Evolutionary conservation across 805 yeast genomes (phyloP).

Genomic region (Candida nonsorbophila): DNA sequence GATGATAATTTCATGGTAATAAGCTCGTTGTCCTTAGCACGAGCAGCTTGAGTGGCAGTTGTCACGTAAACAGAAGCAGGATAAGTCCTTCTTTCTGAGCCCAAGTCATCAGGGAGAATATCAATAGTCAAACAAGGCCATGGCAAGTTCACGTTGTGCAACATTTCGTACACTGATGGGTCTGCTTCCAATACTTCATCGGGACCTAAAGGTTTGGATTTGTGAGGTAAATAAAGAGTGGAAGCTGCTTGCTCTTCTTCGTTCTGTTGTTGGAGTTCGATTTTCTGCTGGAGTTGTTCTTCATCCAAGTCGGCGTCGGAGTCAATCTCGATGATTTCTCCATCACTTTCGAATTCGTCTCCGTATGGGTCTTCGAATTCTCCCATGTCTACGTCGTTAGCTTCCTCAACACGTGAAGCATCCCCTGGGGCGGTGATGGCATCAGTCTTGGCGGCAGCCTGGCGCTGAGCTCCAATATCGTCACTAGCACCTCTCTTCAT

Average conservation of each 20-base stretch:
- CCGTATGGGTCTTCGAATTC: slow-evolving; percentile 87
- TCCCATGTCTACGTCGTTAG: slow-evolving; percentile 58
- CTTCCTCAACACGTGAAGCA: slow-evolving; percentile 17
- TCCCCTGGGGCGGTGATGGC: slow-evolving; percentile 37
- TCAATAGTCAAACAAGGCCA: slow-evolving; percentile 97
- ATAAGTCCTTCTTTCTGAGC: slow-evolving; percentile 80
- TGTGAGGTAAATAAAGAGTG: slow-evolving; percentile 78
- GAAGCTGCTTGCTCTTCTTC: slow-evolving; percentile 28
- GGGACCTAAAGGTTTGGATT: slow-evolving; percentile 85
- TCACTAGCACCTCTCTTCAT: slow-evolving; percentile 42
- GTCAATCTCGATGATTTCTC: slow-evolving; percentile 79
- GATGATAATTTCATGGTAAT: slow-evolving; percentile 78
- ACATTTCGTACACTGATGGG: slow-evolving; percentile 92
- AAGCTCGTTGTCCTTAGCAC: slow-evolving; percentile 83
- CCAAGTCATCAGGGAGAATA: slow-evolving; percentile 78
- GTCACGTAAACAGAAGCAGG: slow-evolving; percentile 85
- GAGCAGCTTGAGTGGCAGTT: slow-evolving; percentile 91
- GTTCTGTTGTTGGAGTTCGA: slow-evolving; percentile 24
- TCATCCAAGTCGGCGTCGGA: slow-evolving; percentile 34
- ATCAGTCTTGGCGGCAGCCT: slow-evolving; percentile 30
- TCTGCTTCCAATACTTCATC: slow-evolving; percentile 96
- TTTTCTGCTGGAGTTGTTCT: slow-evolving; percentile 23
- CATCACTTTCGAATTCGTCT: slow-evolving; percentile 90
- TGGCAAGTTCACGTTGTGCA: slow-evolving; percentile 87
- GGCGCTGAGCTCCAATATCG: slow-evolving; percentile 15